Conservation (phyloP, 1,139 yeast genomes). For the Suhomyces terraborum region DNA sequence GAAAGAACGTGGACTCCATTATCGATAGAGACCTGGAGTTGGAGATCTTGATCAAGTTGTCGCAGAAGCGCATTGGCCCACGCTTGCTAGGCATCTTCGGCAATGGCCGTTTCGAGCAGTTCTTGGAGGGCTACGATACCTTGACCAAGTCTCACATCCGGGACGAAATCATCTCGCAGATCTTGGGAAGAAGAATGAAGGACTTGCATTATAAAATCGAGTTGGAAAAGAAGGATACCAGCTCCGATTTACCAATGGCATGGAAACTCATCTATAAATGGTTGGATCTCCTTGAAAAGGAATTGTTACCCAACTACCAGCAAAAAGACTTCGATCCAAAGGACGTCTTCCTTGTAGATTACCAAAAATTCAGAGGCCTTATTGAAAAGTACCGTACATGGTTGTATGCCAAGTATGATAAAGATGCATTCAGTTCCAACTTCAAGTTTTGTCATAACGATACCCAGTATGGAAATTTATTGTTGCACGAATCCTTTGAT, state of each 20-base stretch:
- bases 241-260: conserved; percentile 49
- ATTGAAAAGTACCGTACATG: conserved; percentile 59
- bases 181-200: conserved; percentile 94
- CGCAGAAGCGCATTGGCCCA: conserved; percentile 84
- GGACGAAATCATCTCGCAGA: conserved; percentile 72
- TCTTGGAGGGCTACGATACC: conserved; percentile 77
- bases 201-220: conserved; percentile 83
- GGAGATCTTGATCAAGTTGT: conserved; percentile 68
- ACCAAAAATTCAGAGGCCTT: conserved; percentile 49
- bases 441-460: conserved; percentile 91
- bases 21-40: conserved; percentile 87
- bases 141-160: conserved; percentile 72
- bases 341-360: conserved; percentile 50
- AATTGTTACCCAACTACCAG: conserved; percentile 33
- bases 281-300: conserved; percentile 57
- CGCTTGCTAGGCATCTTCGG: conserved; percentile 81
- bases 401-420: conserved; percentile 58
- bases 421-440: conserved; percentile 43
- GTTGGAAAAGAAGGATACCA: conserved; percentile 51
- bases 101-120: conserved; percentile 93
- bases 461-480: conserved; percentile 91
- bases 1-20: conserved; percentile 84
- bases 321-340: conserved; percentile 33
- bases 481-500: conserved; percentile 48
- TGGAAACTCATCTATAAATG: conserved; percentile 78